Conservation (phyloP, 495 filamentous ascomycete species). For the Daldinia childiae region DNA sequence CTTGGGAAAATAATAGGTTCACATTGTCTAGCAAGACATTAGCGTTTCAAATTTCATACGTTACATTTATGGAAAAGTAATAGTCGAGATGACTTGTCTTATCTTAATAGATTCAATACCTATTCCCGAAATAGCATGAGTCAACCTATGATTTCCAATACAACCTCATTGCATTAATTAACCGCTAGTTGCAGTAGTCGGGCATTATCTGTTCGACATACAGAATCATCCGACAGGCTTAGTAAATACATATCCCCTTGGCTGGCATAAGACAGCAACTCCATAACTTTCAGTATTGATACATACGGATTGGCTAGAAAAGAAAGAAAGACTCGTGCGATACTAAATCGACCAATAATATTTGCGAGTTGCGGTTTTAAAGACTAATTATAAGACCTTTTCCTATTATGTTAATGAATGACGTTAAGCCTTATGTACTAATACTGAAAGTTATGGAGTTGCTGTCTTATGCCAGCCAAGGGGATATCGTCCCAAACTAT, state of each 20-base stretch:
- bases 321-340: too few species aligned
- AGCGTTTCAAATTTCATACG: background rate
- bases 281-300: too few species aligned
- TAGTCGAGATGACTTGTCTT: background rate
- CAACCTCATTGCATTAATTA: conserved; percentile 9
- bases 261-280: too few species aligned
- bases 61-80: background rate
- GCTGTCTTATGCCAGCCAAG: too few species aligned
- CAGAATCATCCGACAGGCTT: conserved; percentile 4
- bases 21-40: background rate
- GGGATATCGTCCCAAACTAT: background rate
- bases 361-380: too few species aligned
- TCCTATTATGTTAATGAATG: too few species aligned
- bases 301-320: too few species aligned
- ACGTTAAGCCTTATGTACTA: too few species aligned
- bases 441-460: too few species aligned
- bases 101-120: background rate
- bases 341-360: too few species aligned
- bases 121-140: background rate
- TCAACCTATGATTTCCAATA: background rate
- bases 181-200: conserved; percentile 11
- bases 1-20: background rate
- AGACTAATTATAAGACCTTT: too few species aligned
- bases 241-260: background rate
- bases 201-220: conserved; percentile 24